Evolutionary conservation across 352 stramenopile species (phyloP).

Genomic region (Pythium apleroticum): DNA sequence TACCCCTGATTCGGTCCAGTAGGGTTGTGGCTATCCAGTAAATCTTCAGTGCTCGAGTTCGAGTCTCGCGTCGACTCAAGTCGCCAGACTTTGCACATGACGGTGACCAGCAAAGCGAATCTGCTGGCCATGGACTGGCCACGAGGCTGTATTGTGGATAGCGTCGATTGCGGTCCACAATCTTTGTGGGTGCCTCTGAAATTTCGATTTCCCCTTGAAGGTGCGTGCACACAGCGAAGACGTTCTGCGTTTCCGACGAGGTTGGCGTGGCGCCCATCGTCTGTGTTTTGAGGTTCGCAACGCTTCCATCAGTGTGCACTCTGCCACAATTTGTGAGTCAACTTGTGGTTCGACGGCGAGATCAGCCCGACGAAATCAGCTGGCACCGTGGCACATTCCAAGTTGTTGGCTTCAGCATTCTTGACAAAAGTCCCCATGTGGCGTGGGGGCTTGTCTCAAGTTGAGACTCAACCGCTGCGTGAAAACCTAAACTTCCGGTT

Average conservation of each 20-base stretch:
- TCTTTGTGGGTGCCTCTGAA: constrained; percentile 3
- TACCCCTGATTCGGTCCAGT: neutral
- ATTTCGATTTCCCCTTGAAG: neutral
- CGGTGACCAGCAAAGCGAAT: neutral
- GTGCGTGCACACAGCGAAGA: neutral
- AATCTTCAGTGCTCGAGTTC: neutral
- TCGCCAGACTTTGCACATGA: too few species aligned
- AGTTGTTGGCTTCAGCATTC: neutral
- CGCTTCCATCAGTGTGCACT: too few species aligned
- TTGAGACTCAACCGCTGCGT: too few species aligned
- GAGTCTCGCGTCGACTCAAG: too few species aligned
- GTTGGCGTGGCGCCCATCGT: neutral
- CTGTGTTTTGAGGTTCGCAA: neutral
- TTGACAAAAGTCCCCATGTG: neutral
- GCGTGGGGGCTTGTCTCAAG: neutral
- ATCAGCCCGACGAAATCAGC: neutral
- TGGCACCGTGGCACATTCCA: constrained; percentile 1
- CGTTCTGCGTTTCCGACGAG: neutral
- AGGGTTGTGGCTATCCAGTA: neutral
- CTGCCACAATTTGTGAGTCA: too few species aligned
- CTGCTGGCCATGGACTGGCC: constrained; percentile 2
- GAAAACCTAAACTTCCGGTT: neutral
- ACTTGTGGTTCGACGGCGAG: too few species aligned
- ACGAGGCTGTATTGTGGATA: neutral
- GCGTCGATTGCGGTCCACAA: too few species aligned